Percentiles rank a stretch among this genome's conserved stretches.
Conservation (phyloP, 352 stramenopile species). For the Phytophthora megakarya region DNA sequence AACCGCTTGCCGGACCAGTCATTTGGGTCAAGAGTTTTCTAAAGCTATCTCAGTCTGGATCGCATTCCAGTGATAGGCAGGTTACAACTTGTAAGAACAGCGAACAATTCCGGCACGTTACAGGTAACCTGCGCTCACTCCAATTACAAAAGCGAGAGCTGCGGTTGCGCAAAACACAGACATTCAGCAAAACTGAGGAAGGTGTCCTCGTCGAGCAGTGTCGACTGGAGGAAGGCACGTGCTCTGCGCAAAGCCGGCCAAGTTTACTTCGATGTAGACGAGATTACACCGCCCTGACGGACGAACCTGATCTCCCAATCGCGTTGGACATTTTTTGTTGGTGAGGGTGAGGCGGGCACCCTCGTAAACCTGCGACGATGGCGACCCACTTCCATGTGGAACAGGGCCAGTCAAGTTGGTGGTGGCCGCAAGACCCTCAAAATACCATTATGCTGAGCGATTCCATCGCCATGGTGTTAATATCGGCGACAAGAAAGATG, state of each 20-base stretch:
- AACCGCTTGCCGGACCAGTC: too few species aligned
- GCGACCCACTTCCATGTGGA: too few species aligned
- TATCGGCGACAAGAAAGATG: too few species aligned
- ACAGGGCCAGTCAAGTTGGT: background rate
- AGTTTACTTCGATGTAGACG: background rate
- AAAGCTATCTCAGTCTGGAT: background rate
- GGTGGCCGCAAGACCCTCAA: conserved; percentile 1
- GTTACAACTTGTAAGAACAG: too few species aligned
- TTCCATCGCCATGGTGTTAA: background rate
- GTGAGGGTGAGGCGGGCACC: conserved; percentile 15
- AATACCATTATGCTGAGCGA: conserved; percentile 1
- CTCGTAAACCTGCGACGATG: too few species aligned
- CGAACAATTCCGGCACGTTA: too few species aligned
- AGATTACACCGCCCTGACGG: background rate
- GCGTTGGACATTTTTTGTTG: conserved; percentile 21
- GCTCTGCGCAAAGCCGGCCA: conserved; percentile 8
- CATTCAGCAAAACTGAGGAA: conserved; percentile 9
- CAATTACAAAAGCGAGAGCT: background rate
- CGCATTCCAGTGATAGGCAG: background rate
- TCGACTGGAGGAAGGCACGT: conserved; percentile 28
- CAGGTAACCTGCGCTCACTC: background rate
- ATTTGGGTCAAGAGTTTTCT: conserved; percentile 16
- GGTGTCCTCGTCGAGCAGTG: background rate
- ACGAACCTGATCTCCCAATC: conserved; percentile 20
- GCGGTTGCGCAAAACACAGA: conserved; percentile 3